Conservation (phyloP, 2,329 filamentous ascomycete species). For the Hymenoscyphus fraxineus region DNA sequence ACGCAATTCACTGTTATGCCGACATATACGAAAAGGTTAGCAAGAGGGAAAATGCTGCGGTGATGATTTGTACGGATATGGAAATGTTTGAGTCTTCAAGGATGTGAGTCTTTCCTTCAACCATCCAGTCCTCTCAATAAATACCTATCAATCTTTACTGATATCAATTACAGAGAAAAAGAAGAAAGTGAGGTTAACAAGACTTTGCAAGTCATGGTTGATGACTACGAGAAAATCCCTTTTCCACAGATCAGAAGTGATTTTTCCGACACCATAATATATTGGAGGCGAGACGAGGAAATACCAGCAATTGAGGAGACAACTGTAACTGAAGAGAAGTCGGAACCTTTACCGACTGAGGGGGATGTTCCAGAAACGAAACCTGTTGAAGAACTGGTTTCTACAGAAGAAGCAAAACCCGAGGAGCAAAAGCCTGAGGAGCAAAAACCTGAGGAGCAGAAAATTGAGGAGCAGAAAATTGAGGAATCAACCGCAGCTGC, state of each 20-base stretch:
- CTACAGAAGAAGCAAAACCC: not conserved
- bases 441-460: not conserved
- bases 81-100: slow-evolving; percentile 29
- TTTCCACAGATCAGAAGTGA: slow-evolving; percentile 34
- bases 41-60: slow-evolving; percentile 23
- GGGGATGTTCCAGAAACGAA: not conserved
- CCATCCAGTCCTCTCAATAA: not conserved
- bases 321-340: not conserved
- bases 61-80: slow-evolving; percentile 33
- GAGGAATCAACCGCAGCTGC: not conserved
- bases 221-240: slow-evolving; percentile 25
- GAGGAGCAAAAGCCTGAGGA: not conserved
- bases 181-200: slow-evolving; percentile 9
- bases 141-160: not conserved
- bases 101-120: slow-evolving; percentile 18
- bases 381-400: not conserved
- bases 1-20: slow-evolving; percentile 36
- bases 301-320: not conserved
- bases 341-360: not conserved
- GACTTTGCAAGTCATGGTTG: slow-evolving; percentile 26
- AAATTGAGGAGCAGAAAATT: not conserved
- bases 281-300: slow-evolving; percentile 18
- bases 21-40: slow-evolving; percentile 29
- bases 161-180: not conserved
- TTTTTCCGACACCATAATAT: slow-evolving; percentile 35